Evolutionary conservation across 371 early-diverging fungal species (phyloP).

Genomic region (Coemansia sp.): DNA sequence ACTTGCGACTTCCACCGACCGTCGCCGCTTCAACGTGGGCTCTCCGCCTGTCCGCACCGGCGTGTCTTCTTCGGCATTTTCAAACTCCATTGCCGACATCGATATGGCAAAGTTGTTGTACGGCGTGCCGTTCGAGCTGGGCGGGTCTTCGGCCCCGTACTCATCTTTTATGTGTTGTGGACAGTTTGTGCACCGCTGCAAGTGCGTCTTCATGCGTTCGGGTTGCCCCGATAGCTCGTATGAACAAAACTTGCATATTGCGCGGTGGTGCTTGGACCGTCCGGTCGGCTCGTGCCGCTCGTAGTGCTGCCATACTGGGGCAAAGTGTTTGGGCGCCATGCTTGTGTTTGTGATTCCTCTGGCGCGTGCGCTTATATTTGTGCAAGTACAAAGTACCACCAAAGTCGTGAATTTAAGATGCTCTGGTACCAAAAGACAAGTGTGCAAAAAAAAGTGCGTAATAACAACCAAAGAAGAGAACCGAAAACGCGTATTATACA

Average conservation of each 20-base stretch:
- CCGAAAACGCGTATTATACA: not conserved
- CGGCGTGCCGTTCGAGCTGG: not conserved
- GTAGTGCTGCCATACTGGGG: conserved; percentile 54
- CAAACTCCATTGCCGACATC: conserved; percentile 16
- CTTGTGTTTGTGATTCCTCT: not conserved
- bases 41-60: not conserved
- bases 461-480: not conserved
- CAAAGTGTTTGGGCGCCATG: conserved; percentile 57
- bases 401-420: not conserved
- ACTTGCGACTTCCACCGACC: conserved; percentile 32
- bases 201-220: conserved; percentile 53
- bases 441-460: not conserved
- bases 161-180: conserved; percentile 38
- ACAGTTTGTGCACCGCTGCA: conserved; percentile 40
- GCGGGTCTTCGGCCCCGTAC: conserved; percentile 24
- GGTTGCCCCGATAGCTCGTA: conserved; percentile 55
- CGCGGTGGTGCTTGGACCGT: conserved; percentile 54
- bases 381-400: too few relatives aligned
- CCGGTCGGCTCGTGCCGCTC: conserved; percentile 54
- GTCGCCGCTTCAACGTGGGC: conserved; percentile 24
- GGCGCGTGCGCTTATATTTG: too few relatives aligned
- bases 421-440: not conserved
- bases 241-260: conserved; percentile 49
- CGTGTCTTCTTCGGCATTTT: conserved; percentile 15
- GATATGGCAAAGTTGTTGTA: conserved; percentile 21